Evolutionary conservation across 331 rosid species (phyloP).

Genomic region (Acacia concinna): DNA sequence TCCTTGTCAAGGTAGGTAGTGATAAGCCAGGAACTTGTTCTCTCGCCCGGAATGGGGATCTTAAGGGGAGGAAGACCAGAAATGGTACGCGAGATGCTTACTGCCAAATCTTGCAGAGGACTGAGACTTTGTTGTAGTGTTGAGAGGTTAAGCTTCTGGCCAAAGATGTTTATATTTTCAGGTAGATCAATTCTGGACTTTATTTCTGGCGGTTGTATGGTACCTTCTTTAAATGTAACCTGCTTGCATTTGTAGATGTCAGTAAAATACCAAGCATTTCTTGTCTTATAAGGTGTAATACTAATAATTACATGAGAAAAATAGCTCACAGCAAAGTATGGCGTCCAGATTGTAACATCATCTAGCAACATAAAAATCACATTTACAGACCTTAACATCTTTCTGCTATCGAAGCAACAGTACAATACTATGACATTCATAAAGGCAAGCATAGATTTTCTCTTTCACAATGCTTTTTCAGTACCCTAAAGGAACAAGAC

Average conservation of each 20-base stretch:
- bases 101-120: slow-evolving; percentile 65
- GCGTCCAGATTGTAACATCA: slow-evolving; percentile 11
- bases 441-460: neutral
- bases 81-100: slow-evolving; percentile 57
- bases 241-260: slow-evolving; percentile 37
- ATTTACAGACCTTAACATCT: slow-evolving; percentile 10
- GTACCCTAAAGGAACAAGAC: slow-evolving; percentile 16
- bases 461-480: neutral
- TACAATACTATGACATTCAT: slow-evolving; percentile 7
- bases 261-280: slow-evolving; percentile 12
- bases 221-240: slow-evolving; percentile 93
- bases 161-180: slow-evolving; percentile 65
- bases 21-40: slow-evolving; percentile 86
- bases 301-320: slow-evolving; percentile 18
- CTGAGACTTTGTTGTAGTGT: slow-evolving; percentile 68
- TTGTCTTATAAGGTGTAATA: slow-evolving; percentile 8
- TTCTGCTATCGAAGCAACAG: slow-evolving; percentile 5
- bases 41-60: slow-evolving; percentile 85
- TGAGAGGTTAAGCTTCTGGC: slow-evolving; percentile 66
- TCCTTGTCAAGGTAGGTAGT: slow-evolving; percentile 81
- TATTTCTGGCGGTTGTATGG: slow-evolving; percentile 78
- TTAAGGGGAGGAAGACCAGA: slow-evolving; percentile 86
- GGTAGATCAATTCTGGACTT: slow-evolving; percentile 77
- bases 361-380: slow-evolving; percentile 4
- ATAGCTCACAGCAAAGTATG: slow-evolving; percentile 13